These are phyloP conservation scores for Boletus speciosus DNA, from an alignment of 768 basidiomycete genomes.

Conservation along the genomic window DNA sequence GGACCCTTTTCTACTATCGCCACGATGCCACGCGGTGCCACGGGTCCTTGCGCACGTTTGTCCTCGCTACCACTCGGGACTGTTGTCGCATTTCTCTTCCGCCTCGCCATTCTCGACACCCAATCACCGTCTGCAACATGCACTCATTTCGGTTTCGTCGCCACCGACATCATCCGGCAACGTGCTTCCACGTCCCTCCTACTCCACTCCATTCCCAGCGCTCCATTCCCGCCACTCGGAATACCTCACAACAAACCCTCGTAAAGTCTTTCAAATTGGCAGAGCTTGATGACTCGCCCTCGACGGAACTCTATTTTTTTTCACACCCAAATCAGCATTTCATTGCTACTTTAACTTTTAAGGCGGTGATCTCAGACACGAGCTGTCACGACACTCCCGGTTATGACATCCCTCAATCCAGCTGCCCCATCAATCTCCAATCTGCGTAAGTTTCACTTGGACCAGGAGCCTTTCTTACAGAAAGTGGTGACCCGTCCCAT, in stretches of 20 bases:
- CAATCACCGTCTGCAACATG: slow-evolving; percentile 29
- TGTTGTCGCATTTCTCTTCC: slow-evolving; percentile 2
- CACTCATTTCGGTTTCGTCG: slow-evolving; percentile 10
- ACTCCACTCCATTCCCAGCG: not conserved
- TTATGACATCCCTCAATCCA: not conserved
- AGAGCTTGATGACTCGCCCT: not conserved
- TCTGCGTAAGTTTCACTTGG: no score
- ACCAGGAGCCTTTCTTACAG: no score
- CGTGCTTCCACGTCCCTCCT: slow-evolving; percentile 14
- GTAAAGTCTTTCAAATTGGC: slow-evolving; percentile 17
- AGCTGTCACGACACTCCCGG: not conserved
- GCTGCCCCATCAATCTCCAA: no score
- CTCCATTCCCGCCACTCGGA: no score
- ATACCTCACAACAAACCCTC: no score
- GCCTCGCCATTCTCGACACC: slow-evolving; percentile 9
- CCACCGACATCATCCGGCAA: slow-evolving; percentile 3
- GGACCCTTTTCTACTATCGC: slow-evolving; percentile 24
- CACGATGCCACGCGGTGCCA: slow-evolving; percentile 30
- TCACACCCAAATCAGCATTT: not conserved
- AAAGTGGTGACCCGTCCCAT: no score
- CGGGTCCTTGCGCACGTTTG: slow-evolving; percentile 37
- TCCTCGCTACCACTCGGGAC: slow-evolving; percentile 18
- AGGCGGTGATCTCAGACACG: no score
- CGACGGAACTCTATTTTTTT: slow-evolving; percentile 17
- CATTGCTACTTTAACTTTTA: no score